Percentiles rank a stretch among this genome's conserved stretches.
Conservation (phyloP, 1,284 basidiomycete species). For the Salmacisia buchloeana region DNA sequence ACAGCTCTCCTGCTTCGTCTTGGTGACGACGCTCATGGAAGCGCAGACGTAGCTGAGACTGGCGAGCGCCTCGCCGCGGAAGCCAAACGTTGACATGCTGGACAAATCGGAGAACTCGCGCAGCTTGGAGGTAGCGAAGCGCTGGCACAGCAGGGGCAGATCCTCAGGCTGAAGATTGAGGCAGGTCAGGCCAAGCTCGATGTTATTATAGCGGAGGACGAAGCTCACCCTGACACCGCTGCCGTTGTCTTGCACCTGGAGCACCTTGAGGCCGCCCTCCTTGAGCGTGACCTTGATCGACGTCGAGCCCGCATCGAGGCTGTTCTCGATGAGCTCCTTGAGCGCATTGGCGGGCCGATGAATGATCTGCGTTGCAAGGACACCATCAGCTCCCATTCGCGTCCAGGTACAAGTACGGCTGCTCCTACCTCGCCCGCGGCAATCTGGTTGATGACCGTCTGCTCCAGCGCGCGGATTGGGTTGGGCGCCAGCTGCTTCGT, state of each 20-base stretch:
- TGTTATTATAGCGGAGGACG: neutral
- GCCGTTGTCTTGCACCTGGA: conserved; percentile 96
- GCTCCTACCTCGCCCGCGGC: conserved; percentile 58
- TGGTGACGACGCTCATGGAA: conserved; percentile 79
- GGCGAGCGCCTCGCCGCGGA: conserved; percentile 92
- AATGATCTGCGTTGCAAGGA: conserved; percentile 60
- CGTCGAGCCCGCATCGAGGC: conserved; percentile 83
- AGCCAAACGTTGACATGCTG: conserved; percentile 85
- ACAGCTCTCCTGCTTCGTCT: conserved; percentile 52
- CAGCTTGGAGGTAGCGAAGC: conserved; percentile 94
- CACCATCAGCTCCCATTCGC: neutral
- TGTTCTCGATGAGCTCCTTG: conserved; percentile 93
- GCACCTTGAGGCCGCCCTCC: conserved; percentile 88
- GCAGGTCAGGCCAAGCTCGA: neutral
- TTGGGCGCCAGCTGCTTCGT: neutral
- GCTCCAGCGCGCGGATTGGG: conserved; percentile 41
- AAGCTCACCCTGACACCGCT: conserved; percentile 74
- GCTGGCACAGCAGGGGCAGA: conserved; percentile 81
- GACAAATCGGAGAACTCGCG: conserved; percentile 79
- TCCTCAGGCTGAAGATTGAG: conserved; percentile 56
- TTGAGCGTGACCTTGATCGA: conserved; percentile 82
- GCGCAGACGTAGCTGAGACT: conserved; percentile 87
- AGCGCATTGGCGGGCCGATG: conserved; percentile 91
- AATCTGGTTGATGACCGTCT: conserved; percentile 60
- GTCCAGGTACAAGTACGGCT: neutral